These are phyloP conservation scores for Amauroascus niger DNA, from an alignment of 2,329 filamentous ascomycete genomes.

Conservation along the genomic window DNA sequence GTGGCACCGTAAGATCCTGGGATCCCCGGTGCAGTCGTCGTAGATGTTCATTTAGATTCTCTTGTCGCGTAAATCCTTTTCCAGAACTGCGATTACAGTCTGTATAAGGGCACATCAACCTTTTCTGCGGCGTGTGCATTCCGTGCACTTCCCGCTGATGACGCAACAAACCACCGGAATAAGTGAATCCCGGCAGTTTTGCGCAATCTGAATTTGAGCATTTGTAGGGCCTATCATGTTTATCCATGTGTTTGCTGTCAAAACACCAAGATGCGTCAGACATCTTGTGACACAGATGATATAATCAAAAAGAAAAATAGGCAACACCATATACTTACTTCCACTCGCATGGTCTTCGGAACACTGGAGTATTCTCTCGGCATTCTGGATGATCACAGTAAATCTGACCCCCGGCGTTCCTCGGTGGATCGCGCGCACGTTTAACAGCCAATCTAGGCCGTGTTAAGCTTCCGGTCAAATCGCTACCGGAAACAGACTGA, in stretches of 20 bases:
- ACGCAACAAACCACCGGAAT: slow-evolving; percentile 77
- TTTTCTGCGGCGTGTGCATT: slow-evolving; percentile 79
- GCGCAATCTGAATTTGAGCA: slow-evolving; percentile 75
- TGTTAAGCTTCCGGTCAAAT: background rate
- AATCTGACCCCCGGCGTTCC: slow-evolving; percentile 64
- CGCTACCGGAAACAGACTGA: background rate
- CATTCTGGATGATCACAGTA: slow-evolving; percentile 65
- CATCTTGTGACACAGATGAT: background rate
- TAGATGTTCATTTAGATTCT: slow-evolving; percentile 89
- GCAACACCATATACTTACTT: slow-evolving; percentile 53
- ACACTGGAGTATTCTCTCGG: slow-evolving; percentile 53
- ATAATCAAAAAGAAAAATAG: background rate
- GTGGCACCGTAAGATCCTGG: background rate
- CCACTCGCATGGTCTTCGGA: slow-evolving; percentile 84
- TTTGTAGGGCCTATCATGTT: slow-evolving; percentile 87
- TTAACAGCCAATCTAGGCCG: slow-evolving; percentile 36
- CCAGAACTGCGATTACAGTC: slow-evolving; percentile 85
- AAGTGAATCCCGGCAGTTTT: slow-evolving; percentile 88
- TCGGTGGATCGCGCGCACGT: slow-evolving; percentile 44
- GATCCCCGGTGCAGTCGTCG: slow-evolving; percentile 66
- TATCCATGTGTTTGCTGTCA: slow-evolving; percentile 91
- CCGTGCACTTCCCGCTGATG: slow-evolving; percentile 91
- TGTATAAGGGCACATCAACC: slow-evolving; percentile 73
- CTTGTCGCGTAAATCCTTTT: slow-evolving; percentile 82
- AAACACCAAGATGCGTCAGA: background rate